Evolutionary conservation across 305 asterid species (phyloP).

Genomic region (Rubia peregrina): DNA sequence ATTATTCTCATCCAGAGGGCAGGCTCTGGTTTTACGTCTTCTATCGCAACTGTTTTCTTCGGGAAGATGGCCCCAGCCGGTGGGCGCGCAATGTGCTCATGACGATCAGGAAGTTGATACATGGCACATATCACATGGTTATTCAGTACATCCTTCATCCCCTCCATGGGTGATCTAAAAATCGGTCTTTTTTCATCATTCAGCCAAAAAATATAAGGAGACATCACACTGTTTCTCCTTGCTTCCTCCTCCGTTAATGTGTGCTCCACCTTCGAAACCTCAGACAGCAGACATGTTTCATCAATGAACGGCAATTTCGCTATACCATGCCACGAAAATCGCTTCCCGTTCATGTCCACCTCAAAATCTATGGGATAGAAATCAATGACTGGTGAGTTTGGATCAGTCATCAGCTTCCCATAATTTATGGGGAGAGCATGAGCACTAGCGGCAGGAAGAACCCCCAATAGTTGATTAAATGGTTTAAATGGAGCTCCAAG

Average conservation of each 20-base stretch:
- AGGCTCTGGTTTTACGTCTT: slow-evolving; percentile 81
- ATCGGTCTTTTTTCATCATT: slow-evolving; percentile 39
- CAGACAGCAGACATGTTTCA: slow-evolving; percentile 75
- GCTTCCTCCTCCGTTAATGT: slow-evolving; percentile 91
- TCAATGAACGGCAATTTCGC: slow-evolving; percentile 96
- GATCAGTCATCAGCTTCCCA: slow-evolving; percentile 87
- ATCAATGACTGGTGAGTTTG: slow-evolving; percentile 80
- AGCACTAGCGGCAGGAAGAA: slow-evolving; percentile 95
- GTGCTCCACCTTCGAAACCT: slow-evolving; percentile 80
- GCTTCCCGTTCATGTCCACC: slow-evolving; percentile 95
- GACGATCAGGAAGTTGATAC: slow-evolving; percentile 81
- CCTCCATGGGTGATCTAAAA: slow-evolving; percentile 83
- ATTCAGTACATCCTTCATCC: slow-evolving; percentile 78
- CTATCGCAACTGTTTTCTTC: slow-evolving; percentile 56
- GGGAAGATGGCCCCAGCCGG: slow-evolving; percentile 79
- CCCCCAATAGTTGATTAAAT: slow-evolving; percentile 89
- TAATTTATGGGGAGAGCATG: slow-evolving; percentile 92
- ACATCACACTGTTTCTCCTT: slow-evolving; percentile 88
- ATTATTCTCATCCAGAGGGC: slow-evolving; percentile 84
- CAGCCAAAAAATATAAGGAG: slow-evolving; percentile 85
- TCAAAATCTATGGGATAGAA: slow-evolving; percentile 93
- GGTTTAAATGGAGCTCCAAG: slow-evolving; percentile 96
- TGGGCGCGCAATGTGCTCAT: slow-evolving; percentile 76
- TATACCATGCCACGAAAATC: slow-evolving; percentile 98
- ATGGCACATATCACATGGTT: slow-evolving; percentile 63